Conservation (phyloP, 345 rosid genomes). For the Anastatica hierochuntica region DNA sequence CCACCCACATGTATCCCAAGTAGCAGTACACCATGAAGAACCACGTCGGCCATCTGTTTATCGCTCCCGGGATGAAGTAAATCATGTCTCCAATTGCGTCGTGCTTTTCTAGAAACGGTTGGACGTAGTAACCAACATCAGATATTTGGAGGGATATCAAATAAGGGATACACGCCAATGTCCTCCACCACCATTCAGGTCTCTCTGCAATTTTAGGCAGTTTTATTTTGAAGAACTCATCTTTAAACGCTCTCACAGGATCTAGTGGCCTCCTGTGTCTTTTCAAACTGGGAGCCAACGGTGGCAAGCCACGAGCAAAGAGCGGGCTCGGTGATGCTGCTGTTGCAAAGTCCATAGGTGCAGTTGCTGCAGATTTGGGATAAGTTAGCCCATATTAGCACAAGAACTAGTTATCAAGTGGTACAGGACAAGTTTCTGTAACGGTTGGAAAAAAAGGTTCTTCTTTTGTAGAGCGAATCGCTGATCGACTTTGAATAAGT, state of each 20-base stretch:
- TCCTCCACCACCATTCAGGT: conserved; percentile 88
- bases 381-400: background rate
- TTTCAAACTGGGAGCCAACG: conserved; percentile 3
- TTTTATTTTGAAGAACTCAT: conserved; percentile 35
- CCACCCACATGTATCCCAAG: conserved; percentile 30
- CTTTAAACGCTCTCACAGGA: conserved; percentile 28
- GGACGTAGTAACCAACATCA: conserved; percentile 51
- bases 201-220: conserved; percentile 39
- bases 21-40: conserved; percentile 62
- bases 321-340: background rate
- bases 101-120: conserved; percentile 50
- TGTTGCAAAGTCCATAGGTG: conserved; percentile 7
- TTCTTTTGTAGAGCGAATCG: too few species aligned
- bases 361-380: background rate
- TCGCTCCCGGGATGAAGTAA: conserved; percentile 63
- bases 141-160: conserved; percentile 70
- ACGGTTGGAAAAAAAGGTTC: too few species aligned
- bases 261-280: background rate
- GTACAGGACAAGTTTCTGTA: conserved; percentile 1
- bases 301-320: conserved; percentile 18
- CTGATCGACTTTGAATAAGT: too few species aligned
- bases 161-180: conserved; percentile 63
- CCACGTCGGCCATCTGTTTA: conserved; percentile 58
- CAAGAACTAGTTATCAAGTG: background rate
- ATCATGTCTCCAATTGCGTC: conserved; percentile 43